Conservation (phyloP, 2,329 filamentous ascomycete species). For the Calonectria montana region DNA sequence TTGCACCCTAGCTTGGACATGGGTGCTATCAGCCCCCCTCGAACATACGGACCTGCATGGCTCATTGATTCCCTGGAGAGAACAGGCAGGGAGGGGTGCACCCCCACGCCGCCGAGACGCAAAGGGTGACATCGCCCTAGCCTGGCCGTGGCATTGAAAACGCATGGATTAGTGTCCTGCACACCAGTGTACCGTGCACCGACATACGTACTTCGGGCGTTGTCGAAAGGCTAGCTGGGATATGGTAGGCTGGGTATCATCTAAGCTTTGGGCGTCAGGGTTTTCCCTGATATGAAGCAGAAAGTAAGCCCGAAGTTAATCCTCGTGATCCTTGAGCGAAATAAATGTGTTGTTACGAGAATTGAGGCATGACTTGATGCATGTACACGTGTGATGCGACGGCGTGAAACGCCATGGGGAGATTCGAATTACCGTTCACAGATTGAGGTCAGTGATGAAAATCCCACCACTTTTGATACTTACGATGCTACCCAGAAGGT, state of each 20-base stretch:
- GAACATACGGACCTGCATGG: constrained; percentile 44
- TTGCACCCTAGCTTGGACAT: constrained; percentile 26
- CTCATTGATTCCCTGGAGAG: constrained; percentile 37
- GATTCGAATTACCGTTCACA: constrained; percentile 6
- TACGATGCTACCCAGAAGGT: constrained; percentile 13
- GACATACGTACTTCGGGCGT: constrained; percentile 11
- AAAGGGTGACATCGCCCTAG: constrained; percentile 30
- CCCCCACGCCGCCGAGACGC: constrained; percentile 42
- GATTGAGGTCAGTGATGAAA: neutral
- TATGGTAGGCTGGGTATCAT: constrained; percentile 18
- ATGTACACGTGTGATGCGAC: constrained; percentile 26
- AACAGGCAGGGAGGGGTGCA: constrained; percentile 28
- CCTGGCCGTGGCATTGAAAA: constrained; percentile 22
- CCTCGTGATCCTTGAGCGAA: constrained; percentile 22
- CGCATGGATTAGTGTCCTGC: constrained; percentile 33
- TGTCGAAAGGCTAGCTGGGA: constrained; percentile 1
- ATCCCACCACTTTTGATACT: neutral
- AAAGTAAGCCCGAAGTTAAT: constrained; percentile 23
- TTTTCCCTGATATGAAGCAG: constrained; percentile 16
- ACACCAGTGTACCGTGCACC: constrained; percentile 18
- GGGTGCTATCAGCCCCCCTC: constrained; percentile 35
- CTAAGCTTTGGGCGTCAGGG: constrained; percentile 13
- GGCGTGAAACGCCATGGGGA: constrained; percentile 15
- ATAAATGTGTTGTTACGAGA: constrained; percentile 4
- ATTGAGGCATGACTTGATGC: constrained; percentile 9